These are phyloP conservation scores for Trichoderma sp. DNA, from an alignment of 2,329 filamentous ascomycete species.

Conservation along the genomic window DNA sequence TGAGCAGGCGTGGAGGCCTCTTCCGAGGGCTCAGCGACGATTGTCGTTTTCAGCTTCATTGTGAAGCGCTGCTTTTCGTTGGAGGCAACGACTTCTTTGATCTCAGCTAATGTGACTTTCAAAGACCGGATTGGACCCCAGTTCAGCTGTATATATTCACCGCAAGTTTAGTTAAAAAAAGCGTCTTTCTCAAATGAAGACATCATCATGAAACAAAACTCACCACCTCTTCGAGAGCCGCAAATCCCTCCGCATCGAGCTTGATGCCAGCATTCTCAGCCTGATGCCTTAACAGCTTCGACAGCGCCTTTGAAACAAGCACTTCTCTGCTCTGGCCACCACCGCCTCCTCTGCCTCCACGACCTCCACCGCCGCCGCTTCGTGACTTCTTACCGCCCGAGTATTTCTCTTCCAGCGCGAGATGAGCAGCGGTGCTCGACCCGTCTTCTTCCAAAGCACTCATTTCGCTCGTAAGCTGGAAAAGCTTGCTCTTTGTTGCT, in stretches of 20 bases:
- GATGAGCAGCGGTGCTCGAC: slow-evolving; percentile 23
- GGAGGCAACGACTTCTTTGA: slow-evolving; percentile 68
- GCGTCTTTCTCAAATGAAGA: background rate
- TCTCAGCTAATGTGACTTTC: slow-evolving; percentile 73
- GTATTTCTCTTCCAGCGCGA: slow-evolving; percentile 35
- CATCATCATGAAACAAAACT: slow-evolving; percentile 40
- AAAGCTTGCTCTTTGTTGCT: background rate
- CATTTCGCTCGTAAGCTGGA: background rate
- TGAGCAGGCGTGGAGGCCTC: slow-evolving; percentile 57
- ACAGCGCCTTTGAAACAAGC: slow-evolving; percentile 58
- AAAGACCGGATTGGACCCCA: slow-evolving; percentile 67
- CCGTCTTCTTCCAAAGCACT: slow-evolving; percentile 20
- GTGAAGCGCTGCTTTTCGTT: slow-evolving; percentile 93
- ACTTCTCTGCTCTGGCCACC: slow-evolving; percentile 48
- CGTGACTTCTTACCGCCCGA: slow-evolving; percentile 33
- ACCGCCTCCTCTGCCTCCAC: slow-evolving; percentile 40
- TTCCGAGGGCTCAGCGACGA: slow-evolving; percentile 35
- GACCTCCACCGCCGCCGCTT: slow-evolving; percentile 38
- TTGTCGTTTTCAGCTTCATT: slow-evolving; percentile 71
- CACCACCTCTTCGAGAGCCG: slow-evolving; percentile 61
- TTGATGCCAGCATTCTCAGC: slow-evolving; percentile 59
- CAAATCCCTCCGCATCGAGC: slow-evolving; percentile 64
- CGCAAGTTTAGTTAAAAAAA: background rate
- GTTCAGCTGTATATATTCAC: slow-evolving; percentile 47
- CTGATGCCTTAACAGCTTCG: slow-evolving; percentile 59